A percentile compares a stretch with the other conserved stretches of the same genome.
Evolutionary conservation across 2,329 filamentous ascomycete species (phyloP).

Genomic region (Aspergillus brunneoviolaceus): DNA sequence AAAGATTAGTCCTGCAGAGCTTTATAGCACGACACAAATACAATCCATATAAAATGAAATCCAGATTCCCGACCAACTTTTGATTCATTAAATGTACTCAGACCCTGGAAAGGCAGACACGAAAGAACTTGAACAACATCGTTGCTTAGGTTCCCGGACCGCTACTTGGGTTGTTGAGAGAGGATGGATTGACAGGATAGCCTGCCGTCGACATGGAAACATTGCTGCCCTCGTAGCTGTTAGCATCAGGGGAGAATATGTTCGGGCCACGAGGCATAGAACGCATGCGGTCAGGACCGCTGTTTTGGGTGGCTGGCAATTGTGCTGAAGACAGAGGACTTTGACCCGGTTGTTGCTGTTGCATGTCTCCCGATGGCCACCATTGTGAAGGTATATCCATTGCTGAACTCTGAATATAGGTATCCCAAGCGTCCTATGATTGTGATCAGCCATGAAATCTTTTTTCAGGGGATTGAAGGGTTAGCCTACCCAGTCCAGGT

Average conservation of each 20-base stretch:
- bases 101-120: background rate
- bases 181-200: background rate
- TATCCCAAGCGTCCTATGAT: slow-evolving; percentile 65
- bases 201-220: background rate
- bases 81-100: background rate
- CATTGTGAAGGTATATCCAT: slow-evolving; percentile 42
- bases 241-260: slow-evolving; percentile 15
- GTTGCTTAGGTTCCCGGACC: background rate
- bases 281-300: slow-evolving; percentile 16
- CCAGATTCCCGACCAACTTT: background rate
- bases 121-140: background rate
- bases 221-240: slow-evolving; percentile 16
- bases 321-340: slow-evolving; percentile 25
- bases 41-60: background rate
- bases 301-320: slow-evolving; percentile 19
- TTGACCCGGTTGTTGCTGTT: slow-evolving; percentile 24
- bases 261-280: slow-evolving; percentile 17
- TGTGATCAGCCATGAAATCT: slow-evolving; percentile 19
- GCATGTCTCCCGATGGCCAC: slow-evolving; percentile 39
- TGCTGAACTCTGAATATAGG: slow-evolving; percentile 62
- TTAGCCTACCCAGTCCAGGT: slow-evolving; percentile 61
- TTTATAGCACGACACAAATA: background rate
- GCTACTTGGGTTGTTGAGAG: background rate
- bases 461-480: background rate
- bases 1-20: background rate